These are phyloP conservation scores for Protea cynaroides DNA, from an alignment of 164 flowering plant species.

Conservation along the genomic window DNA sequence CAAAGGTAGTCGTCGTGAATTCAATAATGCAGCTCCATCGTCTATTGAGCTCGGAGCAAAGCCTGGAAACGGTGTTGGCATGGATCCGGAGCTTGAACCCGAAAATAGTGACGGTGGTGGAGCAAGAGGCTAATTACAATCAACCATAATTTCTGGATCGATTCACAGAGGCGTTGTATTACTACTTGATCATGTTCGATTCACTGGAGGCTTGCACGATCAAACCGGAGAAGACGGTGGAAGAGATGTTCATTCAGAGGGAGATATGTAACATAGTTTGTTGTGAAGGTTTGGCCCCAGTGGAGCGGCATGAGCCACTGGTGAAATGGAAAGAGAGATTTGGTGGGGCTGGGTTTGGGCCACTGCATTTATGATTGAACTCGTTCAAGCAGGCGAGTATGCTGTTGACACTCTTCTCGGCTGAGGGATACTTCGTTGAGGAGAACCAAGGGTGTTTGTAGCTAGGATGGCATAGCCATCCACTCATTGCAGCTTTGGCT, in stretches of 20 bases:
- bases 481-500: conserved; percentile 79
- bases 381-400: conserved; percentile 78
- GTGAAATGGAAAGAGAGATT: conserved; percentile 51
- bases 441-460: conserved; percentile 63
- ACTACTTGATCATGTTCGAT: no score
- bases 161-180: no score
- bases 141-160: no score
- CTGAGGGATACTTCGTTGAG: conserved; percentile 65
- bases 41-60: conserved; percentile 68
- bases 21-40: no score
- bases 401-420: conserved; percentile 58
- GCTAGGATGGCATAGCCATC: conserved; percentile 78
- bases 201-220: conserved; percentile 53
- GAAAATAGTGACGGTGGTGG: conserved; percentile 60
- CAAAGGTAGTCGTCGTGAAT: no score
- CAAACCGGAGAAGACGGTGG: conserved; percentile 44
- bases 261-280: conserved; percentile 61
- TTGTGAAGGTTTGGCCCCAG: conserved; percentile 55
- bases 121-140: conserved; percentile 86
- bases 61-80: conserved; percentile 50
- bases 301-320: conserved; percentile 70
- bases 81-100: conserved; percentile 56
- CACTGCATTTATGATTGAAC: conserved; percentile 51
- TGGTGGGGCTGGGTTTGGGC: conserved; percentile 46
- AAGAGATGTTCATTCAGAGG: conserved; percentile 57